A percentile compares a stretch with the other conserved stretches of the same genome.
phyloP scores from a whole-genome alignment of 768 basidiomycete species.

The Mycena chlorophos region DNA sequence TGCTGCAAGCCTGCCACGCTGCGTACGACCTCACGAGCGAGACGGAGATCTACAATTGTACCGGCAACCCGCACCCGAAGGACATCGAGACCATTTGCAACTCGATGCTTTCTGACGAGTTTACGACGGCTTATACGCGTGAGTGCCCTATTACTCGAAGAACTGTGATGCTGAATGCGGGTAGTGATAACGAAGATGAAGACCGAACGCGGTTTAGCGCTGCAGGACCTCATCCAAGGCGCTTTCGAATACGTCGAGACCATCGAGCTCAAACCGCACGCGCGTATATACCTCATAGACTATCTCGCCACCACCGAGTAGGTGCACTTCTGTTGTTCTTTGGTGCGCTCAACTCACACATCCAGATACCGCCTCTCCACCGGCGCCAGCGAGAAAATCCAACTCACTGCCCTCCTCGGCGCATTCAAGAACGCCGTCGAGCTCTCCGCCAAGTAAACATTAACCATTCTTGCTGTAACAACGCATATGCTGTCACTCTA shows the following conservation, averaged over 20 bases:
- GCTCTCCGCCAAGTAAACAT: slow-evolving; percentile 49
- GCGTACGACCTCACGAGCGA: slow-evolving; percentile 90
- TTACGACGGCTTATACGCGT: slow-evolving; percentile 88
- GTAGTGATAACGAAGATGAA: slow-evolving; percentile 86
- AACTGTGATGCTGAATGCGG: slow-evolving; percentile 1
- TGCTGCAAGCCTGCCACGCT: slow-evolving; percentile 96
- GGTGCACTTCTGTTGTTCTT: slow-evolving; percentile 31
- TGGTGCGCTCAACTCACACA: not conserved
- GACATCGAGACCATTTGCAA: slow-evolving; percentile 94
- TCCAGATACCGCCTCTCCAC: slow-evolving; percentile 87
- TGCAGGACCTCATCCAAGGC: slow-evolving; percentile 91
- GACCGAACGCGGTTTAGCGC: slow-evolving; percentile 87
- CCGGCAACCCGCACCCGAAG: slow-evolving; percentile 91
- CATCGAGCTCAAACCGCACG: slow-evolving; percentile 81
- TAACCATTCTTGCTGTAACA: not conserved
- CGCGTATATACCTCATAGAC: slow-evolving; percentile 89
- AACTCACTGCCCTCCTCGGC: slow-evolving; percentile 86
- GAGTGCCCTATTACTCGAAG: slow-evolving; percentile 22
- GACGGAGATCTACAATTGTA: slow-evolving; percentile 93
- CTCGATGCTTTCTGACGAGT: slow-evolving; percentile 95
- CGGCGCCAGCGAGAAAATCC: slow-evolving; percentile 92
- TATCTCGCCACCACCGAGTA: slow-evolving; percentile 95
- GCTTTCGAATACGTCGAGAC: slow-evolving; percentile 88
- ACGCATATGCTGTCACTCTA: not conserved
- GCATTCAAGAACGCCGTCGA: slow-evolving; percentile 94